phyloP scores from a whole-genome alignment of 306 rosid genomes.

The Quercus dentata region DNA sequence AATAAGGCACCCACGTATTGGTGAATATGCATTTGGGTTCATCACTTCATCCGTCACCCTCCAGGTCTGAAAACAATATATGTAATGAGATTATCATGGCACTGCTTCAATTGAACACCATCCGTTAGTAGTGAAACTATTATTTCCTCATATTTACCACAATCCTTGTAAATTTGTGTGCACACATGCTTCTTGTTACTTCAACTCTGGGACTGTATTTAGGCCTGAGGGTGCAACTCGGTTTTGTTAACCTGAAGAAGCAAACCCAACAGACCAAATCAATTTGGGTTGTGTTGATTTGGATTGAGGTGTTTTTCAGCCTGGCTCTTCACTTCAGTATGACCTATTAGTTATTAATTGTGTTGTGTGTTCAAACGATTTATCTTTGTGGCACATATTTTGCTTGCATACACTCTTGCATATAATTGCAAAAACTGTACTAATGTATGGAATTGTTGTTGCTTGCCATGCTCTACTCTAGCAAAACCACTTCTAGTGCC shows the following conservation, averaged over 20 bases:
- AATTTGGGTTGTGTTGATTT: not conserved
- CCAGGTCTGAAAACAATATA: conserved; percentile 49
- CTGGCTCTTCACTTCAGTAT: not conserved
- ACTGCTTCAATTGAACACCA: conserved; percentile 1
- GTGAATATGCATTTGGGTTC: conserved; percentile 94
- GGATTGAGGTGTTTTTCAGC: not conserved
- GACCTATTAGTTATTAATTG: not conserved
- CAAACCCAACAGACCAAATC: not conserved
- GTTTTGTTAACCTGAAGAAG: not conserved
- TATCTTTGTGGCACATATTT: not conserved
- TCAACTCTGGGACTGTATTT: not conserved
- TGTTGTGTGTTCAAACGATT: not conserved
- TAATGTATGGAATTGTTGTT: not conserved
- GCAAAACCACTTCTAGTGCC: not conserved
- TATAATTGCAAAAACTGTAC: not conserved
- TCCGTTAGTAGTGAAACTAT: not conserved
- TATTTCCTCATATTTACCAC: not conserved
- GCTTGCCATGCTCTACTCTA: not conserved
- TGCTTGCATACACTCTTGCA: not conserved
- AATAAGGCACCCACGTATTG: conserved; percentile 90
- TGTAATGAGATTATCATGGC: not conserved
- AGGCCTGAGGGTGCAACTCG: not conserved
- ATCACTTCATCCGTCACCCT: conserved; percentile 78
- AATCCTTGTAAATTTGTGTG: not conserved
- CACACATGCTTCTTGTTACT: not conserved